Evolutionary conservation across 225 moss, liverwort and hornwort species (phyloP).

Genomic region (Lunularia cruciata): DNA sequence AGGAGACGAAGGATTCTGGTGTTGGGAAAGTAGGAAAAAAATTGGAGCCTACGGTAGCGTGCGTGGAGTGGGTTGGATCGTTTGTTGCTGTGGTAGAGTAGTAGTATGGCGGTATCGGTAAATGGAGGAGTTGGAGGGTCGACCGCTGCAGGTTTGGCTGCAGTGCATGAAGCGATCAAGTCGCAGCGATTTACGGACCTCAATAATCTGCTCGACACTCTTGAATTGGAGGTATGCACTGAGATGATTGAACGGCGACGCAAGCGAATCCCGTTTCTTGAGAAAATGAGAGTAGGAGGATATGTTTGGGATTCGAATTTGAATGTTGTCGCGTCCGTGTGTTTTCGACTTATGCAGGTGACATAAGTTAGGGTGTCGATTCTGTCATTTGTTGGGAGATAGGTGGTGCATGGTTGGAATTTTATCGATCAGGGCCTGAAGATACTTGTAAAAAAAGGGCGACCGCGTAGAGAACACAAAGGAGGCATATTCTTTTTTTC

Average conservation of each 20-base stretch:
- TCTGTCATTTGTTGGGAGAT: too few relatives aligned
- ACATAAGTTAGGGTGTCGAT: too few relatives aligned
- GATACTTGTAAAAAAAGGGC: too few relatives aligned
- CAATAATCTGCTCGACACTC: conserved; percentile 46
- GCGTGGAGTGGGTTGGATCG: not conserved
- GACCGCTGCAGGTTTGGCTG: conserved; percentile 19
- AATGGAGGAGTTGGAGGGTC: conserved; percentile 35
- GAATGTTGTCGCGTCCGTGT: too few relatives aligned
- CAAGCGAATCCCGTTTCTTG: too few relatives aligned
- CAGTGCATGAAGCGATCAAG: conserved; percentile 37
- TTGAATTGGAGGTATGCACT: conserved; percentile 43
- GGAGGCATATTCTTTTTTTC: too few relatives aligned
- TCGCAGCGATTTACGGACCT: conserved; percentile 35
- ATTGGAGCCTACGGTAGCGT: not conserved
- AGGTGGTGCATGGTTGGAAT: too few relatives aligned
- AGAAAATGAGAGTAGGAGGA: too few relatives aligned
- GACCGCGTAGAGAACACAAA: too few relatives aligned
- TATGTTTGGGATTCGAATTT: too few relatives aligned
- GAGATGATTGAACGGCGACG: too few relatives aligned
- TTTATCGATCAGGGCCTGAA: too few relatives aligned
- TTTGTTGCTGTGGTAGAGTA: not conserved
- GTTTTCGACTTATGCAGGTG: not conserved
- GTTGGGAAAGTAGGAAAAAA: not conserved
- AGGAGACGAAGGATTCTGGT: not conserved
- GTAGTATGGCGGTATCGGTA: conserved; percentile 40